Evolutionary conservation across 192 early-diverging fungal genomes (phyloP).

Genomic region (Entrophospora sp.): DNA sequence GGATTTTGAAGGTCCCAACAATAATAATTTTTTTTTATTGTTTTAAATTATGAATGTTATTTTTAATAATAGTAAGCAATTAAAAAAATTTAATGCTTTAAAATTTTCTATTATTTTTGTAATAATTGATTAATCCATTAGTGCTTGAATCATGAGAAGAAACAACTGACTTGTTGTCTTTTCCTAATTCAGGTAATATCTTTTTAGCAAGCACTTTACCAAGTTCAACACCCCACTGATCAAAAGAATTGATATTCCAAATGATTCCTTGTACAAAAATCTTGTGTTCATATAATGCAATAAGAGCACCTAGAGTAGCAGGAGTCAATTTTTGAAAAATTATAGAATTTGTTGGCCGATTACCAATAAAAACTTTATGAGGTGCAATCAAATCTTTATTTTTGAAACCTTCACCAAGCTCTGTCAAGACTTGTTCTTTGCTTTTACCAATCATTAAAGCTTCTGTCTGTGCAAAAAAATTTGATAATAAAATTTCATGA

Average conservation of each 20-base stretch:
- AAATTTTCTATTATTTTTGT: constrained; percentile 48
- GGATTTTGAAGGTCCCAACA: too few species aligned
- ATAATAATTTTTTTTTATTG: too few species aligned
- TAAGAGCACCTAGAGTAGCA: constrained; percentile 79
- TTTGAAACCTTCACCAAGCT: constrained; percentile 58
- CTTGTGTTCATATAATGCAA: constrained; percentile 99
- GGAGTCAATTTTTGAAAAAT: constrained; percentile 90
- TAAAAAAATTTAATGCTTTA: too few species aligned
- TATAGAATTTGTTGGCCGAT: constrained; percentile 95
- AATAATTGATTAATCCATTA: constrained; percentile 96
- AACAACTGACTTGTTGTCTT: constrained; percentile 38
- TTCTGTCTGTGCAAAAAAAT: constrained; percentile 99
- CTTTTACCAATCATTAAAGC: constrained; percentile 93
- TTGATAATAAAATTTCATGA: constrained; percentile 95
- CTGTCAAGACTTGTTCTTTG: constrained; percentile 66
- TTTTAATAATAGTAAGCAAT: too few species aligned
- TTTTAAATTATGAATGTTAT: too few species aligned
- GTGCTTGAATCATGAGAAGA: constrained; percentile 83
- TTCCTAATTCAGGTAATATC: constrained; percentile 84
- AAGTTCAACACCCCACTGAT: constrained; percentile 94
- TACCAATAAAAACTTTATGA: constrained; percentile 98
- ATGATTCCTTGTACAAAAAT: constrained; percentile 98
- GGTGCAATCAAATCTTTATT: constrained; percentile 62
- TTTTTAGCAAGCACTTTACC: constrained; percentile 98
- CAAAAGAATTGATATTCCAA: constrained; percentile 97